Evolutionary conservation across 2,329 filamentous ascomycete species (phyloP).

Genomic region (Beauveria caledonica): DNA sequence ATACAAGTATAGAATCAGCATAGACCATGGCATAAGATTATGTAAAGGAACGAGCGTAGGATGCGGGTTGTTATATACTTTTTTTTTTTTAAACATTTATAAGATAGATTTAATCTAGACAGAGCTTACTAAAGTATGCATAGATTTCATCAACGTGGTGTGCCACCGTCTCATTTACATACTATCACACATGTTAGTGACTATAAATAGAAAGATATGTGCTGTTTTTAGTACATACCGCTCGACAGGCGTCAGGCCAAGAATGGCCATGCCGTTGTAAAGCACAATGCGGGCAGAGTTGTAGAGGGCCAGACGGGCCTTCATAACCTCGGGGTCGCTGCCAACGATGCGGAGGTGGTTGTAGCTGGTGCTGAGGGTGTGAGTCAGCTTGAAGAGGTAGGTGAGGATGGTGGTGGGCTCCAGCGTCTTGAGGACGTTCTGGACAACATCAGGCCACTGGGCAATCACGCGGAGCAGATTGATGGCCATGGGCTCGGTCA

Average conservation of each 20-base stretch:
- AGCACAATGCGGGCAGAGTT: conserved; percentile 67
- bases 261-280: conserved; percentile 72
- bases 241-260: conserved; percentile 72
- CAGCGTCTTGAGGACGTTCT: conserved; percentile 76
- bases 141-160: neutral
- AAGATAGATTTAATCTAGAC: neutral
- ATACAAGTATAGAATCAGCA: neutral
- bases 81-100: neutral
- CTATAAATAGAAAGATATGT: neutral
- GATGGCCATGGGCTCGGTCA: conserved; percentile 63
- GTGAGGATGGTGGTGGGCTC: conserved; percentile 54
- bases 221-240: conserved; percentile 20
- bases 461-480: conserved; percentile 69
- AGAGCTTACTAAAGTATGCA: neutral
- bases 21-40: neutral
- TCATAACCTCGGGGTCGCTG: conserved; percentile 62
- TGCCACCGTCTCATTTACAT: conserved; percentile 8
- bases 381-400: conserved; percentile 82
- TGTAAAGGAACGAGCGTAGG: neutral
- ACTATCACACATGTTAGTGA: neutral
- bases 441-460: conserved; percentile 77
- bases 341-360: conserved; percentile 77
- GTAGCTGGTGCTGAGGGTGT: conserved; percentile 71
- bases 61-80: neutral
- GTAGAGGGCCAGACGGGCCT: conserved; percentile 65